phyloP scores from a whole-genome alignment of 2,329 filamentous ascomycete genomes.

The Chaetomium strumarium region DNA sequence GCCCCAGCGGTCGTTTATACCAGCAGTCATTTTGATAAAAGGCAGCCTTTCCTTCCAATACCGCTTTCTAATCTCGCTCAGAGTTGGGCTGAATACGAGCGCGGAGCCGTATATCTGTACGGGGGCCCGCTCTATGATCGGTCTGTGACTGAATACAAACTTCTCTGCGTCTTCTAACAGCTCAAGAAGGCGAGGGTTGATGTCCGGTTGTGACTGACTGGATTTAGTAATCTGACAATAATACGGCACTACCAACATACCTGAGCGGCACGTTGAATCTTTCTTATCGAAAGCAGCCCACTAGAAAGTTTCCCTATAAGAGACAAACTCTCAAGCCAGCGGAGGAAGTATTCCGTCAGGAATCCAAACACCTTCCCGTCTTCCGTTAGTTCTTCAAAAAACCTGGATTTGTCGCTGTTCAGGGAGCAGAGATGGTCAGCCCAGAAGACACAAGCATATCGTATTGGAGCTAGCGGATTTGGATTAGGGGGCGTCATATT shows the following conservation, averaged over 20 bases:
- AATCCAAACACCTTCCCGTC: constrained; percentile 11
- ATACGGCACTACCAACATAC: constrained; percentile 9
- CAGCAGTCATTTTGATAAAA: not conserved
- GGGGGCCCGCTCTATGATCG: constrained; percentile 9
- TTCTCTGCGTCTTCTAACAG: constrained; percentile 1
- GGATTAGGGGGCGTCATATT: constrained; percentile 13
- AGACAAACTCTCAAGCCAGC: constrained; percentile 17
- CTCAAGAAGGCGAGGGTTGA: not conserved
- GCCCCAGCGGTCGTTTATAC: not conserved
- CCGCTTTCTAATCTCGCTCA: constrained; percentile 4
- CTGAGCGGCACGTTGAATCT: constrained; percentile 8
- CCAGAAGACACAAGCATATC: constrained; percentile 18
- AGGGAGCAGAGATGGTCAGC: constrained; percentile 13
- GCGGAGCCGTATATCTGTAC: constrained; percentile 16
- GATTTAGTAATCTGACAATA: constrained; percentile 3
- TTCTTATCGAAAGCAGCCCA: constrained; percentile 12
- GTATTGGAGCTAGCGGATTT: constrained; percentile 18
- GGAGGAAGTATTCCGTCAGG: constrained; percentile 10
- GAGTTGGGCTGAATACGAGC: constrained; percentile 10
- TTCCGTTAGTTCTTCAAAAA: constrained; percentile 4
- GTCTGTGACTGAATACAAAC: constrained; percentile 2
- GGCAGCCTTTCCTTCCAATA: constrained; percentile 3
- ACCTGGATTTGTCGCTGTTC: constrained; percentile 1
- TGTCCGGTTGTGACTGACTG: not conserved
- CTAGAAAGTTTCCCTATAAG: constrained; percentile 11